Base-by-base conservation (phyloP, 441 rosid genomes). In the Dalechampia spathulata region DNA sequence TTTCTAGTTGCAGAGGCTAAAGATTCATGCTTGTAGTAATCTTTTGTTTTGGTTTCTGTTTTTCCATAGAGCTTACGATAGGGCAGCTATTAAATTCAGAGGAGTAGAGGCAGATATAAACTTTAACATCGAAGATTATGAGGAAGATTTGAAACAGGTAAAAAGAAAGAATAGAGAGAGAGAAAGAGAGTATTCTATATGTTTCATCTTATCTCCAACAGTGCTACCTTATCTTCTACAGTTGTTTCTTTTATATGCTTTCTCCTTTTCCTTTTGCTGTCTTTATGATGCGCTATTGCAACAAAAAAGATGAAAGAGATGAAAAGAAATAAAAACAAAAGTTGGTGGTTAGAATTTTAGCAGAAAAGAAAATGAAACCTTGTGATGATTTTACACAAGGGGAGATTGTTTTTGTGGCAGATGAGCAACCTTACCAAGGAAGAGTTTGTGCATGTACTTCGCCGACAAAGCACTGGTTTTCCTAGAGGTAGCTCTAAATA, bases 381-480 rank as follows among this genome's bases (percentile, higher is more conserved):
- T n/a, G n/a, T n/a, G n/a, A n/a, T n/a, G n/a, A n/a, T n/a, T n/a
- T n/a, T n/a, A n/a, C n/a, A n/a, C n/a, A n/a, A n/a, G n/a, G n/a
- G n/a, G n/a, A n/a, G n/a, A n/a, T n/a, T n/a, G n/a, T n/a, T n/a
- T n/a, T n/a, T 30, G 34, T 30, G 8, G 63, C 83, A 84, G 98
- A 93, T 87, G 97, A 79, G 79, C 30, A 90, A 83, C 76, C 66
- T 90, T 25, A 87, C 96, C 0, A 93, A 90, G 75, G 99, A 93
- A 67, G 99, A 90, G 65, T 93, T 93, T 56, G 99, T 93, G 48
- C 99, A 93, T 63, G 96, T 90, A 13, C 95, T 93, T 62, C 86
- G 99, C 63, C 86, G 99, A 65, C 99, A 93, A 74, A 93, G 99
- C 86, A 90, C 99, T 15, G 97, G 99, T 41, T 93, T 85, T 71